phyloP scores from a whole-genome alignment of 306 rosid genomes.

The Acacia melanoxylon region DNA sequence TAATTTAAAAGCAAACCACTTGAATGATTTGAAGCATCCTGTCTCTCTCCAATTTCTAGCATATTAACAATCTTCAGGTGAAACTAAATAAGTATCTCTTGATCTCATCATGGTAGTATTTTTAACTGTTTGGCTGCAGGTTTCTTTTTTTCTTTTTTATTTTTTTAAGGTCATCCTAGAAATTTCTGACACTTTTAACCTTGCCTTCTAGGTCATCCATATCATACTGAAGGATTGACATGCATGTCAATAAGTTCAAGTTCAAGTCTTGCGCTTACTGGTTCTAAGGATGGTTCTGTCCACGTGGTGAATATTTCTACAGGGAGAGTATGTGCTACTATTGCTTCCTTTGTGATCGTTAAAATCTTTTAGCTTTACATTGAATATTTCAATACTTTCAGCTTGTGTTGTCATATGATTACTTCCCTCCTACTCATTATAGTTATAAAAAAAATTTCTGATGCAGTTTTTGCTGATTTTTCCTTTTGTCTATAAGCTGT shows the following conservation, averaged over 20 bases:
- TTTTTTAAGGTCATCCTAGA: background rate
- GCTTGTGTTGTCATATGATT: background rate
- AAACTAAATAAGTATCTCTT: constrained; percentile 10
- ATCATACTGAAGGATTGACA: constrained; percentile 77
- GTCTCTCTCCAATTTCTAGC: background rate
- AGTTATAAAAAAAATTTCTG: background rate
- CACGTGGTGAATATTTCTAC: constrained; percentile 73
- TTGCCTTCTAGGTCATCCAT: constrained; percentile 71
- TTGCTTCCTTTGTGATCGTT: constrained; percentile 23
- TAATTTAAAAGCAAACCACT: background rate
- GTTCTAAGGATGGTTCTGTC: constrained; percentile 82
- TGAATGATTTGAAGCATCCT: background rate
- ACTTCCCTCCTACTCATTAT: background rate
- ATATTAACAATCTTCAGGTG: background rate
- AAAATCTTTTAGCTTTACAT: constrained; percentile 21
- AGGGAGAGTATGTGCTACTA: constrained; percentile 62
- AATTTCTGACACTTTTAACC: constrained; percentile 13
- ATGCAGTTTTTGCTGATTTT: background rate
- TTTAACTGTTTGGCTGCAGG: background rate
- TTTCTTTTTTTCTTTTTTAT: background rate
- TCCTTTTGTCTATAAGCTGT: constrained; percentile 18
- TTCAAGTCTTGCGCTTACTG: constrained; percentile 75
- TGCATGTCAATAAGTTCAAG: constrained; percentile 76
- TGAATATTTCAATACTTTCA: background rate
- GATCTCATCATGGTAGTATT: constrained; percentile 12